Base-by-base conservation (phyloP, 768 basidiomycete species). In the Dacryopinax spathularia region DNA sequence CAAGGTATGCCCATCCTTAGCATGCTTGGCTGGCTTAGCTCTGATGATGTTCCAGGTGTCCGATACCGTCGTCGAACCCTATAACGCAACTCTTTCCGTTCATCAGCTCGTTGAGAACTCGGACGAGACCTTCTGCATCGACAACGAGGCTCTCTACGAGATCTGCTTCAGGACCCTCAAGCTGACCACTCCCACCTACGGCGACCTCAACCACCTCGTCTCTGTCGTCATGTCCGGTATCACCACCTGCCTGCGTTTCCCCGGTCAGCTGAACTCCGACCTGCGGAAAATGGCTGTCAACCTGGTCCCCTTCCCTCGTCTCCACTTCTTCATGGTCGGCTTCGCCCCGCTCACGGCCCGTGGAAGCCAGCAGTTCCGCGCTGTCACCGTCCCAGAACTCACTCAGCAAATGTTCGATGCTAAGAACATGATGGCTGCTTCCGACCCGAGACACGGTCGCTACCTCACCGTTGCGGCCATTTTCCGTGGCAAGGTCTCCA, bases 341-440 rank as follows among this genome's bases (percentile, higher is more conserved):
- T 95, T 86, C 68, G 94, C 94, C 65, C 94, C 94, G 33, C 79
- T 98, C 65, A 95, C 93, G 60, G 90, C 96, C 34, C 88, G 92
- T 36, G 91, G 91, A 62, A 91, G 89, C 74, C 89, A 91, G 70
- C 87, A 91, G 71, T 99, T 93, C 82, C 90, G 96, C 66, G 92
- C 93, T 35, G 91, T 98, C 70, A 91, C 90, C 64, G 94, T 99
- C 37, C 92, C 96, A 33, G 96, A 99, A 76, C 82, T 99, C 66
- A 97, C 96, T 7, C 89, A 92, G 73, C 96, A 99, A 72, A 98
- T 98, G 94, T 99, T 98, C 75, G 95, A 97, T 70, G 91, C 93
- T 44, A 97, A 96, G 85, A 97, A 97, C 86, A 94, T 95, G 91
- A 95, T 97, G 93, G 92, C 94, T 69, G 96, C 96, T 25, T 89